These are phyloP conservation scores for Hymenoscyphus repandus DNA, from an alignment of 2,329 filamentous ascomycete species.

Conservation along the genomic window DNA sequence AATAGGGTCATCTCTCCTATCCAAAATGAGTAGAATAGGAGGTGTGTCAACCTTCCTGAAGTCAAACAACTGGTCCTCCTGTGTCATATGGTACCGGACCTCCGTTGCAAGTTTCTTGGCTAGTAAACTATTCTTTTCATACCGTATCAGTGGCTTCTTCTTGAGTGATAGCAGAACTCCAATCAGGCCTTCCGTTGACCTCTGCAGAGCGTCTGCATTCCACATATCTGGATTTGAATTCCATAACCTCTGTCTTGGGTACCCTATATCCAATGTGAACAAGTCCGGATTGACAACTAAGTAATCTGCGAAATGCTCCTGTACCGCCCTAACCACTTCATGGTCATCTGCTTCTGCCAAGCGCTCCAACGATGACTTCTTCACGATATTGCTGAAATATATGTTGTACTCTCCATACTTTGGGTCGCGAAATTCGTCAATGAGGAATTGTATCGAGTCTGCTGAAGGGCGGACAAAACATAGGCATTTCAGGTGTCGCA, in stretches of 20 bases:
- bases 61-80: conserved; percentile 95
- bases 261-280: conserved; percentile 71
- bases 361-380: conserved; percentile 91
- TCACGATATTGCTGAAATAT: conserved; percentile 96
- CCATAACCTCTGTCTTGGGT: conserved; percentile 75
- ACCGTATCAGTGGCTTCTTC: conserved; percentile 93
- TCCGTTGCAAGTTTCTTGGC: conserved; percentile 92
- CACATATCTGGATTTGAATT: conserved; percentile 76
- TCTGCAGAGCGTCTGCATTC: conserved; percentile 83
- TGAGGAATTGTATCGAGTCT: conserved; percentile 86
- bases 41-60: conserved; percentile 93
- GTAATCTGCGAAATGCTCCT: conserved; percentile 96
- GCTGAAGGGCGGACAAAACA: conserved; percentile 90
- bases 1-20: conserved; percentile 89
- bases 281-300: conserved; percentile 92
- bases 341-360: conserved; percentile 96
- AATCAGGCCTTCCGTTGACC: conserved; percentile 81
- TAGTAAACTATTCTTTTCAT: conserved; percentile 82
- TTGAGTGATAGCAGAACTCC: conserved; percentile 84
- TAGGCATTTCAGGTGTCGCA: conserved; percentile 91
- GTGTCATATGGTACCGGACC: conserved; percentile 85
- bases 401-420: conserved; percentile 97
- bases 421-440: conserved; percentile 92
- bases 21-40: conserved; percentile 83
- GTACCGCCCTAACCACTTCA: conserved; percentile 88